Conservation (phyloP, 1,284 basidiomycete genomes). For the Wolfiporia cocos region DNA sequence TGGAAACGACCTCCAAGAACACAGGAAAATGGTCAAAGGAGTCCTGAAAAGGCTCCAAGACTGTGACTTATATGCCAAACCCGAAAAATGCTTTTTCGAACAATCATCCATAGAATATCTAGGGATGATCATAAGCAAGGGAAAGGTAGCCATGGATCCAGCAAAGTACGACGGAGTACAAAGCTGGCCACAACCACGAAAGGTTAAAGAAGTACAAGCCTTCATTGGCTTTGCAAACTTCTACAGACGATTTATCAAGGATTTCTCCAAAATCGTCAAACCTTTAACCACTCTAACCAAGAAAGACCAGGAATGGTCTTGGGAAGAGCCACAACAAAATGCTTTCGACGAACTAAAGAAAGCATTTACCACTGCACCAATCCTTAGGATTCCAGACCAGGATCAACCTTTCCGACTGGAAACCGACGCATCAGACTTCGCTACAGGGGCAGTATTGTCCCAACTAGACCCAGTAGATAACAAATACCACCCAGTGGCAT, state of each 20-base stretch:
- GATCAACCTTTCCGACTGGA: not conserved
- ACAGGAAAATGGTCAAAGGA: conserved; percentile 13
- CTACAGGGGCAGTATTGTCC: not conserved
- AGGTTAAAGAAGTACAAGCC: conserved; percentile 18
- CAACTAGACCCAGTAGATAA: not conserved
- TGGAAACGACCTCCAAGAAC: conserved; percentile 9
- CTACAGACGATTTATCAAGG: conserved; percentile 5
- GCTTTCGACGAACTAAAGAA: conserved; percentile 1
- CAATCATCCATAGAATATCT: too few species aligned
- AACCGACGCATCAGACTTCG: too few species aligned
- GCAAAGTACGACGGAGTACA: too few species aligned
- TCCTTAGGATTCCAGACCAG: not conserved
- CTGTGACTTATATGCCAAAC: too few species aligned
- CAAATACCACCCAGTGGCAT: not conserved
- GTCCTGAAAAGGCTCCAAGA: too few species aligned
- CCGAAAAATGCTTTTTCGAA: too few species aligned
- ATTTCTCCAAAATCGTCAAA: conserved; percentile 25
- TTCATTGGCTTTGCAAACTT: conserved; percentile 24
- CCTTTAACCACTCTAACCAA: conserved; percentile 18
- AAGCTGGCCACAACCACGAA: too few species aligned
- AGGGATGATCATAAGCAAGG: too few species aligned
- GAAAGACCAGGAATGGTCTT: conserved; percentile 4
- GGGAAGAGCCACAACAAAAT: not conserved
- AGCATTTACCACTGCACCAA: not conserved
- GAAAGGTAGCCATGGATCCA: too few species aligned